Base-by-base conservation (phyloP, 768 basidiomycete species). In the Tephrocybe sp. region DNA sequence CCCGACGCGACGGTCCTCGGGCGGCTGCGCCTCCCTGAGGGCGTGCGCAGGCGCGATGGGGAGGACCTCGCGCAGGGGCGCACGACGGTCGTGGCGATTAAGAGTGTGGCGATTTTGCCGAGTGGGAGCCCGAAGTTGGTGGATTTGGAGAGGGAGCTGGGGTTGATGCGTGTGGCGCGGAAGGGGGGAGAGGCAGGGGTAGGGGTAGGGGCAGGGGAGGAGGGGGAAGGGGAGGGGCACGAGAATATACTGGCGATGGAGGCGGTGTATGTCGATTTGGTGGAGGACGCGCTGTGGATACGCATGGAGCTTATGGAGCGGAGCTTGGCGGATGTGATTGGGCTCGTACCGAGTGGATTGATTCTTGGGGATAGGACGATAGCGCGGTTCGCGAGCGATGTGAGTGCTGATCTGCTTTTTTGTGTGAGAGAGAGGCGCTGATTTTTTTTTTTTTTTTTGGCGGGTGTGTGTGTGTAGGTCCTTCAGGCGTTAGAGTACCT, bases 241-340 rank as follows among this genome's bases (percentile, higher is more conserved):
- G 75, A 78, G 53, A 80, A 90, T 65, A 60, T 92, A 6, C 70
- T 93, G 17, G 67, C 75, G 3, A 78, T 88, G 72, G 88, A 90
- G 60, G 81, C 76, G 38, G 67, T 90, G 20, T 90, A 89, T 65
- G 83, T 89, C 24, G 81, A 86, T 58, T 63, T 85, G 3, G 71
- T 73, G 30, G 84, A 84, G 51, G 81, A 82, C 55, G 78, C 83
- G 51, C 67, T 93, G 32, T 93, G 91, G 91, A 85, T 93, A 43
- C 73, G 85, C 55, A 93, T 93, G 91, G 90, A 92, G 65, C 79
- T 93, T 26, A 91, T 93, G 90, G 89, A 91, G 60, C 77, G 90
- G 55, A 91, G 89, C 63, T 71, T 93, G 58, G 91, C 91, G 59
- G 91, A 93, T 64, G 78, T 93, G 40, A 74, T 93, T 14, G 80